Evolutionary conservation across 2,329 filamentous ascomycete species (phyloP), one percentile per base, ranked within the genome.

Genomic region (Hansfordia pulvinata): DNA sequence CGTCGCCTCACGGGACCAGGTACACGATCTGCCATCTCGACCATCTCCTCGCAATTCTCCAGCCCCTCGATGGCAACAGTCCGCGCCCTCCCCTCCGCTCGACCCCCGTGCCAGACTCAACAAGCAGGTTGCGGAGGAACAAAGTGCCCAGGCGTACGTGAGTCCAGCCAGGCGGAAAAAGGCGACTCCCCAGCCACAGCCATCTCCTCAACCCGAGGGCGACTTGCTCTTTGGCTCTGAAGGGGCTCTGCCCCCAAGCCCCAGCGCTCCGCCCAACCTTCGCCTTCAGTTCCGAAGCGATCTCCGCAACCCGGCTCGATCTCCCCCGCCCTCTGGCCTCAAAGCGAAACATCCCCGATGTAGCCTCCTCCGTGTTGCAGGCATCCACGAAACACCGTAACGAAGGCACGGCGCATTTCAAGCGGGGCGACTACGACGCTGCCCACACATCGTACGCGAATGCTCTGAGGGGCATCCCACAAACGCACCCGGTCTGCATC

Each of bases 341-440:
- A 9, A 44, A 53, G 6, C 58, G 69, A 27, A 52, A 50, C 10
- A 60, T 81, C 18, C 86, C 88, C 2, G 46, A 64, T 2, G 59
- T 92, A 9, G 76, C 81, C 4, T 56, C 75, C 2, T 65, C 73
- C 6, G 75, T 76, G 1, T 61, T 94, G 11, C 69, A 77, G 35
- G 71, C 71, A 4, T 93, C 84, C 8, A 77, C 78, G n/a, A 66
- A 71, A 24, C 72, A 90, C 41, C 79, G 90, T 10, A 64, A 77
- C 25, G 75, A 76, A 35, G 90, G 88, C 11, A 83, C 85, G 8
- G 77, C 80, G 28, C 81, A 92, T 37, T 96, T 93, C 58, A 96
- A 94, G 53, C 74, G 83, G 19, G 90, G 90, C 18, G 90, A 98
- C 50, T 98, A 84, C 50, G 78, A 82, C 11, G 69, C 80, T 8